Conservation (phyloP, 805 yeast species). For the Scheffersomyces coipomensis region DNA sequence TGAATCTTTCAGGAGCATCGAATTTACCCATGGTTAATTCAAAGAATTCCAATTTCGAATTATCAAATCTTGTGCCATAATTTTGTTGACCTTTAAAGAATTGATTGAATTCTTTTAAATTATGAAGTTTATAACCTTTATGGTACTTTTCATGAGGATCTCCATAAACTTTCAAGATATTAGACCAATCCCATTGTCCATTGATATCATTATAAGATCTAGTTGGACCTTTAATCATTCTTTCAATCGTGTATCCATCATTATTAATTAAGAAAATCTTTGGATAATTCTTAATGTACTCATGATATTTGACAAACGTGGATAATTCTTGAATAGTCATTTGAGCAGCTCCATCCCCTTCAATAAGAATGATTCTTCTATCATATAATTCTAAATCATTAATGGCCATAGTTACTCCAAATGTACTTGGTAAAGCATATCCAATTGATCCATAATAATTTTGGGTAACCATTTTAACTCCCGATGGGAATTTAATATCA, state of each 20-base stretch:
- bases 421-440: slow-evolving; percentile 79
- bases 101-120: slow-evolving; percentile 17
- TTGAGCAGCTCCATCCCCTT: slow-evolving; percentile 95
- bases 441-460: slow-evolving; percentile 85
- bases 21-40: slow-evolving; percentile 25
- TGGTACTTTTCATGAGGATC: slow-evolving; percentile 28
- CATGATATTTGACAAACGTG: slow-evolving; percentile 55
- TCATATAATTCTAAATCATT: slow-evolving; percentile 44
- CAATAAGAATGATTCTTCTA: slow-evolving; percentile 66
- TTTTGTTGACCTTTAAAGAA: slow-evolving; percentile 4
- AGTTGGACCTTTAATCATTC: slow-evolving; percentile 77
- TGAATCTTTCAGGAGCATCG: slow-evolving; percentile 24
- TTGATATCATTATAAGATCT: slow-evolving; percentile 80
- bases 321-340: slow-evolving; percentile 89
- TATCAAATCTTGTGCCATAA: neutral
- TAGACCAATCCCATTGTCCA: slow-evolving; percentile 79
- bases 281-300: slow-evolving; percentile 44
- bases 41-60: slow-evolving; percentile 14
- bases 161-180: slow-evolving; percentile 65
- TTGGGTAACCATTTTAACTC: slow-evolving; percentile 57
- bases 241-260: slow-evolving; percentile 86
- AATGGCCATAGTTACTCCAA: slow-evolving; percentile 78
- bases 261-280: slow-evolving; percentile 77
- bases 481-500: slow-evolving; percentile 60
- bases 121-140: slow-evolving; percentile 16